Evolutionary conservation across 164 flowering plant species (phyloP), one percentile per base, ranked within the genome.

Genomic region (Paratinospora sagittata): DNA sequence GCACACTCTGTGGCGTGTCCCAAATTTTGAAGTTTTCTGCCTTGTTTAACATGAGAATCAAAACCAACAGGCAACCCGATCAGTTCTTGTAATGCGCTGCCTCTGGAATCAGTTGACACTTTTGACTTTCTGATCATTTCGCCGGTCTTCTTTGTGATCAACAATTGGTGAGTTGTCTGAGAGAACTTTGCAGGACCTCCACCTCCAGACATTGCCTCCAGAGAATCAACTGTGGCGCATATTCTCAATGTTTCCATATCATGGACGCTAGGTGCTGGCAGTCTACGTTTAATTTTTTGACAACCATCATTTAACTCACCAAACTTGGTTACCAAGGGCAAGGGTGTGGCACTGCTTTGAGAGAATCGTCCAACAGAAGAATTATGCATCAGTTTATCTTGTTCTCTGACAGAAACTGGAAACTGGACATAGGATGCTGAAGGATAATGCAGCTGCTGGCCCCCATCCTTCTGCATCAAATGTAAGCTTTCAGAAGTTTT

Each of bases 111-210:
- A 19, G 82, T n/a, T 39, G 82, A 62, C 27, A 74, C 55, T 27
- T 70, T 70, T 23, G 86, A 72, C 60, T 78, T 83, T 70, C 75
- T 69, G 19, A 81, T 55, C 30, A 80, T 61, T 37, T 77, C 79
- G 47, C 72, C 86, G 52, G 73, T 71, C 58, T 76, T 78, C 75
- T 83, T 77, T 12, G 81, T 77, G 49, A 88, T 72, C 41, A 82
- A 63, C 70, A 85, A 72, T 75, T 69, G 85, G 72, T 80, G 88
- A 45, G 86, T 82, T 66, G 85, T 79, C 72, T 85, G 81, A 49
- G 86, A 80, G 76, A 82, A 66, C 77, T 78, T 80, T 45, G 86
- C 73, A 74, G 63, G 77, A 70, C 71, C 70, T n/a, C n/a, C n/a
- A n/a, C n/a, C n/a, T 70, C 79, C 78, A 66, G 76, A 58, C 16